Conservation (phyloP, 257 asterid genomes). For the Plantago elongata region DNA sequence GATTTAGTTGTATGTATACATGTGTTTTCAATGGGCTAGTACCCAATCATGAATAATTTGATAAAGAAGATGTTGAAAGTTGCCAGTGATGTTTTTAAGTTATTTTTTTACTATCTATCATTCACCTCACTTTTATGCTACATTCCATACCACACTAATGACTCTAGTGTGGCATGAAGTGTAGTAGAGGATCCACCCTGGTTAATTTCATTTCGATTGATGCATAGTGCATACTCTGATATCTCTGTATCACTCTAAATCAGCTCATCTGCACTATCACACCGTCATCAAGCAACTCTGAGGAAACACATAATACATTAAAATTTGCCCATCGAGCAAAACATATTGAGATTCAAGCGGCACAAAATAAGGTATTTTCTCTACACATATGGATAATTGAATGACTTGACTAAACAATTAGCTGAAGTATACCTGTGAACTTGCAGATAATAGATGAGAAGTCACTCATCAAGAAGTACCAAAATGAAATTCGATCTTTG, state of each 20-base stretch:
- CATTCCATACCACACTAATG: too few relatives aligned
- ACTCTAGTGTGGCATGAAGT: too few relatives aligned
- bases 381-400: constrained; percentile 14
- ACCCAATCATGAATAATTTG: neutral
- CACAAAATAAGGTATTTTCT: constrained; percentile 77
- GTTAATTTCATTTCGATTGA: neutral
- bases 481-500: constrained; percentile 82
- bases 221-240: constrained; percentile 21
- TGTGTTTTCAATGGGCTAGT: constrained; percentile 1
- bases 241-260: constrained; percentile 22
- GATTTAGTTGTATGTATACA: neutral
- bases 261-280: constrained; percentile 96
- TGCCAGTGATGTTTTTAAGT: constrained; percentile 4
- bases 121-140: neutral
- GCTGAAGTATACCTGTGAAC: constrained; percentile 25
- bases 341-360: constrained; percentile 93
- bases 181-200: too few relatives aligned
- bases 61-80: constrained; percentile 13
- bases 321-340: constrained; percentile 99
- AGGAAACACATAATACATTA: constrained; percentile 97
- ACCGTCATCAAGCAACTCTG: constrained; percentile 95
- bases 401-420: constrained; percentile 9
- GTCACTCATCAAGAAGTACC: constrained; percentile 95
- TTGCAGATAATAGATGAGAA: constrained; percentile 96
- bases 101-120: constrained; percentile 1